Evolutionary conservation across 2,329 filamentous ascomycete species (phyloP), one percentile per base, ranked within the genome.

Genomic region (Blastomyces silverae): DNA sequence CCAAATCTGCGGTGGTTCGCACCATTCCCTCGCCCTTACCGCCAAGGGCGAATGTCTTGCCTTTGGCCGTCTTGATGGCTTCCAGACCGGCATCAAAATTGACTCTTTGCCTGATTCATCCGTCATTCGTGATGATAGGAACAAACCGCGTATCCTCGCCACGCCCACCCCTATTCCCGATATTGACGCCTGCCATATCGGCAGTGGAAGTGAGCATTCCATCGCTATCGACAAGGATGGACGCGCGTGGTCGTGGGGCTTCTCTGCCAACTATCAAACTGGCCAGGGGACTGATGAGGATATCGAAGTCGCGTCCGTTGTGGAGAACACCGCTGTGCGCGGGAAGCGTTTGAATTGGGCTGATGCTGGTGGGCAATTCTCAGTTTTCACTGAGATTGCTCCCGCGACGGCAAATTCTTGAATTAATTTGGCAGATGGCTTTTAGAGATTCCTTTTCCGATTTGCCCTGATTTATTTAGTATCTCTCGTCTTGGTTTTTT

Each of bases 351-450:
- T 97, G 55, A 82, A 87, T 44, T 91, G 84, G 77, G 90, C 89
- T n/a, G 90, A 90, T 55, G 89, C 89, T n/a, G 92, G 93, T 69
- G 92, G 92, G 5, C 92, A 97, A 73, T 97, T 78, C 70, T 79
- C 77, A 13, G 73, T 79, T 17, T 73, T 79, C 61, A 78, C 77
- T 2, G 76, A 71, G 55, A 70, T 73, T 46, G 71, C 69, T 17
- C 67, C 65, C 17, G 57, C 10, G n/a, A 22, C 7, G 13, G n/a
- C n/a, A 13, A 44, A 28, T n/a, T 15, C 59, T 50, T 60, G 25
- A 60, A 39, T 48, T 25, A 3, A 46, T 31, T 44, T 42, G 10
- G 15, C 10, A 52, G 22, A 28, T 17, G 22, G 2, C 11, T 28
- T 53, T 28, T 53, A 53, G 50, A 31, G 17, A 31, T 42, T 22